These are phyloP conservation scores for Prunus armeniaca DNA, from an alignment of 306 rosid species.

Conservation along the genomic window DNA sequence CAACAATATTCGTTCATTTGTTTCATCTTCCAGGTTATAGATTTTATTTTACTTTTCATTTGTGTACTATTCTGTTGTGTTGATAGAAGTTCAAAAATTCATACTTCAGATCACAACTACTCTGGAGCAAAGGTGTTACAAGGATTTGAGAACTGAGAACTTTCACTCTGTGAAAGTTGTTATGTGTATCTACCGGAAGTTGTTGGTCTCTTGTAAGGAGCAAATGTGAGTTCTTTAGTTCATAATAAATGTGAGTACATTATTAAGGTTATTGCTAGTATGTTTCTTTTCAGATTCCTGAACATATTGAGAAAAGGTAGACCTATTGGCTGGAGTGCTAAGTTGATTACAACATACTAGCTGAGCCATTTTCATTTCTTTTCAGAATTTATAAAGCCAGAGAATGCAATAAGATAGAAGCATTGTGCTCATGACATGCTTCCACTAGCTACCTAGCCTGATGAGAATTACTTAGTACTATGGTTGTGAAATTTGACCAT, in stretches of 20 bases:
- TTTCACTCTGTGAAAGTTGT: constrained; percentile 71
- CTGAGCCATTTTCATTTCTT: not conserved
- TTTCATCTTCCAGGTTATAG: not conserved
- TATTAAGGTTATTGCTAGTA: not conserved
- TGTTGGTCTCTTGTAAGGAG: constrained; percentile 71
- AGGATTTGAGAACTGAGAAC: constrained; percentile 75
- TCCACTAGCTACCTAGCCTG: not conserved
- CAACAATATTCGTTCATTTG: not conserved
- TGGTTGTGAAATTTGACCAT: not conserved
- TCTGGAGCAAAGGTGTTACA: constrained; percentile 83
- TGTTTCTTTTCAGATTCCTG: not conserved
- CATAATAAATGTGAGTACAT: constrained; percentile 10
- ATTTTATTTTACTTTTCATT: not conserved
- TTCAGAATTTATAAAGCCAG: not conserved
- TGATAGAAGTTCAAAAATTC: constrained; percentile 9
- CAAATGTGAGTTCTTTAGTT: constrained; percentile 66
- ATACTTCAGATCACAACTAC: constrained; percentile 65
- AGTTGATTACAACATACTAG: not conserved
- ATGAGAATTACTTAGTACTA: not conserved
- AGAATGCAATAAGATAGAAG: not conserved
- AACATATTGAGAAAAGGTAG: not conserved
- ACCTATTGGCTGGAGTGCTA: not conserved
- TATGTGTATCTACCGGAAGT: constrained; percentile 71
- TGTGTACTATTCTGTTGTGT: not conserved
- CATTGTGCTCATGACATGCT: not conserved